Percentiles rank a stretch among this genome's conserved stretches.
These are phyloP conservation scores for Blastomyces percursus DNA, from an alignment of 2,329 filamentous ascomycete species.

Conservation along the genomic window DNA sequence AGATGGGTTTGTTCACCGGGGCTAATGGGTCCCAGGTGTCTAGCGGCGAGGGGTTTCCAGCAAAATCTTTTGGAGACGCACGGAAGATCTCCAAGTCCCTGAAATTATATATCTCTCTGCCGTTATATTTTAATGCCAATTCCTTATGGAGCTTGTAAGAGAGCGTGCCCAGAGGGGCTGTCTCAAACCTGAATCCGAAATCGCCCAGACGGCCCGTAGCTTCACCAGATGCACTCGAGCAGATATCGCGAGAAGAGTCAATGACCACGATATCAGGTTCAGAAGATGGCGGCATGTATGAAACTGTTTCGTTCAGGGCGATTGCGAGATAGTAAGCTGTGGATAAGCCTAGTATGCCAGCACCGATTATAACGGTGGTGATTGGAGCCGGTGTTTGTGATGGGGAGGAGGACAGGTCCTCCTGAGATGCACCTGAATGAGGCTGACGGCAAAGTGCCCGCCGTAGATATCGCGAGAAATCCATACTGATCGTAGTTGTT, in stretches of 20 bases:
- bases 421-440: neutral
- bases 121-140: neutral
- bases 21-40: neutral
- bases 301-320: neutral
- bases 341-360: slow-evolving; percentile 1
- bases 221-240: slow-evolving; percentile 1
- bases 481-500: neutral
- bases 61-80: neutral
- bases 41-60: neutral
- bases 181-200: neutral
- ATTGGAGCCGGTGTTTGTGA: neutral
- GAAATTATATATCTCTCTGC: neutral
- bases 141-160: neutral
- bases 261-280: slow-evolving; percentile 1
- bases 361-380: neutral
- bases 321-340: slow-evolving; percentile 3
- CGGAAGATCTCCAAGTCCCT: neutral
- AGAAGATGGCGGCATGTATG: neutral
- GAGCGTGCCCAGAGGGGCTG: neutral
- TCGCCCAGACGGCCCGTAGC: slow-evolving; percentile 1
- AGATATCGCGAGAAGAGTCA: slow-evolving; percentile 3
- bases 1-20: neutral
- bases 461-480: neutral
- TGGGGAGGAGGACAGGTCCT: neutral
- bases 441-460: neutral